A percentile compares a stretch with the other conserved stretches of the same genome.
phyloP scores from a whole-genome alignment of 2,329 filamentous ascomycete genomes.

The Cercospora zeae-maydis region DNA sequence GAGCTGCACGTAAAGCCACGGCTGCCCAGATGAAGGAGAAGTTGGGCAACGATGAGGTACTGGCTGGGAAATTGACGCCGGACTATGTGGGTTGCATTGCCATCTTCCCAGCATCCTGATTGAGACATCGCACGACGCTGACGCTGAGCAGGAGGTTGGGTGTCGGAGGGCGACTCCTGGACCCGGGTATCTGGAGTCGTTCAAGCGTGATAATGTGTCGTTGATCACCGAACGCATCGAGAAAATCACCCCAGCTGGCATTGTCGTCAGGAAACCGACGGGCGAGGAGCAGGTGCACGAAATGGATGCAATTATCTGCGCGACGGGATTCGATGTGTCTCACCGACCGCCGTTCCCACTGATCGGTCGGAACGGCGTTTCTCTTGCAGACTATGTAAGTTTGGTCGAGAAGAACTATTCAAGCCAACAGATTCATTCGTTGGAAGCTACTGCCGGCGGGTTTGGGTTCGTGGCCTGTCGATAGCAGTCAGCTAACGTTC shows the following conservation, averaged over 20 bases:
- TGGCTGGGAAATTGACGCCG: constrained; percentile 56
- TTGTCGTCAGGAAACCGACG: constrained; percentile 22
- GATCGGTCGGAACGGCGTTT: constrained; percentile 37
- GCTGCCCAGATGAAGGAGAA: constrained; percentile 50
- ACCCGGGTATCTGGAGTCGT: constrained; percentile 41
- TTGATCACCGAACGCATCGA: constrained; percentile 30
- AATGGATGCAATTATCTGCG: constrained; percentile 29
- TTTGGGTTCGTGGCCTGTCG: neutral
- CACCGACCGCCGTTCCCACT: constrained; percentile 38
- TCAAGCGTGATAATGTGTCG: constrained; percentile 32
- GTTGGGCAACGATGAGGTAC: constrained; percentile 53
- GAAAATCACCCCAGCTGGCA: constrained; percentile 26
- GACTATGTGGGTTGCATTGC: constrained; percentile 36
- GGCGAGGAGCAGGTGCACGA: constrained; percentile 18
- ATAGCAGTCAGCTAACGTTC: neutral
- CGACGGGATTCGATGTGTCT: constrained; percentile 42
- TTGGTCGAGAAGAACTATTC: too few relatives aligned
- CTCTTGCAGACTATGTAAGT: constrained; percentile 20
- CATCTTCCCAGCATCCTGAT: neutral
- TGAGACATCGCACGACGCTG: neutral
- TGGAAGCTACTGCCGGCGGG: neutral
- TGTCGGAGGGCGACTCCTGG: constrained; percentile 52
- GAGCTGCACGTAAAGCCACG: constrained; percentile 23
- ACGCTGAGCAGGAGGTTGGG: constrained; percentile 52
- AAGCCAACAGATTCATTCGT: too few relatives aligned